These are phyloP conservation scores for Suhomyces sp. DNA, from an alignment of 805 yeast species.

Conservation along the genomic window DNA sequence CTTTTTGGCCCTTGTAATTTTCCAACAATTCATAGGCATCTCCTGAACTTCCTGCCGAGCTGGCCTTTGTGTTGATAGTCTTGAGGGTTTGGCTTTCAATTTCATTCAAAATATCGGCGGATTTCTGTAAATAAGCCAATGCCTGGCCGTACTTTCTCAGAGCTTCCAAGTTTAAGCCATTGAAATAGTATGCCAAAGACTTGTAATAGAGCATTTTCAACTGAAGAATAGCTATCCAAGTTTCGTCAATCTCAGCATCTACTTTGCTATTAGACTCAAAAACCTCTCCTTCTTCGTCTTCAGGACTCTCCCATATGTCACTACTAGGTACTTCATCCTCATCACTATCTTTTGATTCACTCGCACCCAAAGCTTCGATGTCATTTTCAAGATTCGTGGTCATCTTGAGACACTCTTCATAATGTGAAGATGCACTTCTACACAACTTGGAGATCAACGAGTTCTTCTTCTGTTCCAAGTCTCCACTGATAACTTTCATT, in stretches of 20 bases:
- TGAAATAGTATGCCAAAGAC: constrained; percentile 59
- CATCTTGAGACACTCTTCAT: constrained; percentile 48
- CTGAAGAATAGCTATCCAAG: constrained; percentile 52
- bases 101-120: constrained; percentile 42
- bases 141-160: constrained; percentile 70
- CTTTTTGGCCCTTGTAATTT: constrained; percentile 40
- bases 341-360: constrained; percentile 5
- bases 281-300: constrained; percentile 1
- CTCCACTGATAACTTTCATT: constrained; percentile 53
- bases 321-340: constrained; percentile 6
- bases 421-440: constrained; percentile 55
- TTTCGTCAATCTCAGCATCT: constrained; percentile 29
- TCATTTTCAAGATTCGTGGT: constrained; percentile 26
- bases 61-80: constrained; percentile 11
- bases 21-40: constrained; percentile 38
- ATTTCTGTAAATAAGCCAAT: constrained; percentile 57
- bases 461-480: constrained; percentile 51
- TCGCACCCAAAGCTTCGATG: constrained; percentile 1
- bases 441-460: constrained; percentile 76
- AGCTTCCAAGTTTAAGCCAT: constrained; percentile 53
- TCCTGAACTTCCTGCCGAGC: constrained; percentile 14
- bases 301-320: constrained; percentile 1
- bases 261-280: constrained; percentile 13
- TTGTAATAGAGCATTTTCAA: constrained; percentile 55
- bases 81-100: constrained; percentile 28